phyloP scores from a whole-genome alignment of 805 yeast genomes.

The Hanseniaspora occidentalis region DNA sequence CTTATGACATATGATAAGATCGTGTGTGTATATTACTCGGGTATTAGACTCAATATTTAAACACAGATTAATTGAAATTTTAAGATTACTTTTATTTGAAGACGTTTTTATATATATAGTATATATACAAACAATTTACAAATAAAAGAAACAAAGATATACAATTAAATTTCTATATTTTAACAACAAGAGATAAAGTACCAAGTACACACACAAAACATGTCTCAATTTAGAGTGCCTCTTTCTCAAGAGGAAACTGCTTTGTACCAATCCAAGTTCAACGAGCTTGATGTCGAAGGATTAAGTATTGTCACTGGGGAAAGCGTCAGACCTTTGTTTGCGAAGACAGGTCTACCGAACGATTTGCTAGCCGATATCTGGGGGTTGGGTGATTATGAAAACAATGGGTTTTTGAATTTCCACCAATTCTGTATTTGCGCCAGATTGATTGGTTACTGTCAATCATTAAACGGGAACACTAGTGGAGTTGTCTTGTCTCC shows the following conservation, averaged over 20 bases:
- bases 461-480: slow-evolving; percentile 36
- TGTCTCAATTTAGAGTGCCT: slow-evolving; percentile 20
- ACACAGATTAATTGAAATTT: too few relatives aligned
- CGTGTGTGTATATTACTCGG: too few relatives aligned
- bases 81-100: too few relatives aligned
- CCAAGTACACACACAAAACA: not conserved
- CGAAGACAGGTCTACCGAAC: slow-evolving; percentile 74
- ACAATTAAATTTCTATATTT: too few relatives aligned
- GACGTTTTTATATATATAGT: too few relatives aligned
- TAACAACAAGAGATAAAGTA: not conserved
- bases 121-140: too few relatives aligned
- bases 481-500: slow-evolving; percentile 35
- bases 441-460: slow-evolving; percentile 82
- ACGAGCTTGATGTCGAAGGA: slow-evolving; percentile 63
- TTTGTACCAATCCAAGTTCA: slow-evolving; percentile 63
- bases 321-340: slow-evolving; percentile 69
- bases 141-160: too few relatives aligned
- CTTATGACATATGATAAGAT: too few relatives aligned
- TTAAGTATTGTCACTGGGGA: slow-evolving; percentile 83
- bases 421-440: slow-evolving; percentile 75
- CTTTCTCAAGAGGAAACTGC: slow-evolving; percentile 63
- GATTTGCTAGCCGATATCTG: slow-evolving; percentile 77
- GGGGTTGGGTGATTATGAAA: slow-evolving; percentile 86
- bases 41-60: too few relatives aligned
- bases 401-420: slow-evolving; percentile 73